Evolutionary conservation across 2,329 filamentous ascomycete genomes (phyloP), one percentile per base, ranked within the genome.

Genomic region (Cladorrhinum sp.): DNA sequence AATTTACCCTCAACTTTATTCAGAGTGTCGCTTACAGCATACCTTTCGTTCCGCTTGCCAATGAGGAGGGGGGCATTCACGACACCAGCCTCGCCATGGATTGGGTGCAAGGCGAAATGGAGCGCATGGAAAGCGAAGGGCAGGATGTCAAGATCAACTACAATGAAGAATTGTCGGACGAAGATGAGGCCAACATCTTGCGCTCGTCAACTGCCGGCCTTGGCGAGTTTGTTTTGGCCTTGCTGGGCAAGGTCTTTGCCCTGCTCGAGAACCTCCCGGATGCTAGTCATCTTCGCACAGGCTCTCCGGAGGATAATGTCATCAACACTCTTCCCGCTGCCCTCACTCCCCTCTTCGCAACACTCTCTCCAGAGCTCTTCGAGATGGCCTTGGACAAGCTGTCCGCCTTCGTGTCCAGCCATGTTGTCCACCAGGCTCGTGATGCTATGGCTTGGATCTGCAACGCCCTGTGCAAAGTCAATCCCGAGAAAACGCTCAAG

Each of bases 371-470:
- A 0, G 92, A 97, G 70, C 84, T 98, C 10, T 99, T 96, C 70
- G 95, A 98, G 70, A 85, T 95, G 72, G 92, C 91, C 0, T 78
- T 99, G 55, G 90, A 96, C 62, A 98, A 98, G 79, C 86, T 99
- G 68, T 90, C 92, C 2, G 86, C 91, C 30, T 99, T 99, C 73
- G 90, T 97, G 24, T 88, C 90, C 1, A 91, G 91, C 65, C 95
- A 98, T 76, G 95, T 99, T 54, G 94, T 99, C 18, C 93, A 99
- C 69, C 95, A 98, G 75, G 94, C 95, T 57, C 83, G 94, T 66
- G 95, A 99, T 79, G 94, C 95, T 7, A 97, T 99, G 90, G 95
- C 96, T 1, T 99, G 96, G 82, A 98, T 98, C 58, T 91, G 94
- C 76, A 98, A 97, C 74, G 91, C 92, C 0, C 82, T 99, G 23